Conservation (phyloP, 2,329 filamentous ascomycete species). For the Xylariomycetidae sp. region DNA sequence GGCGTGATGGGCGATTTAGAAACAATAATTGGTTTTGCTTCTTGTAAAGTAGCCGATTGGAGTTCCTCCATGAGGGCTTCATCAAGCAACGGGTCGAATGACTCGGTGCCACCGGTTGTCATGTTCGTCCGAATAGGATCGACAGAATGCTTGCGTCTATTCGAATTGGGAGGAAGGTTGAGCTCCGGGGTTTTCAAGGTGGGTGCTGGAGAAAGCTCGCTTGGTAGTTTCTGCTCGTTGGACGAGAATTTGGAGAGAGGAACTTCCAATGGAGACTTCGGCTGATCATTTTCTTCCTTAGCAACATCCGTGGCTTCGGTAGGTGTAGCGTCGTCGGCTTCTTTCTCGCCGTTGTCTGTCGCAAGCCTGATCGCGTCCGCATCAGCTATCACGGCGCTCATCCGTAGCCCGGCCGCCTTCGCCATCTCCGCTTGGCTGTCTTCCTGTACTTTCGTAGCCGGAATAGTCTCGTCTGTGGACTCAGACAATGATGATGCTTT, state of each 20-base stretch:
- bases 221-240: slow-evolving; percentile 19
- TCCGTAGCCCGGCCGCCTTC: slow-evolving; percentile 7
- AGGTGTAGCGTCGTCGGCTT: slow-evolving; percentile 2
- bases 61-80: slow-evolving; percentile 82
- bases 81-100: slow-evolving; percentile 47
- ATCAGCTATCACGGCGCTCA: slow-evolving; percentile 4
- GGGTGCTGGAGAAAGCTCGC: too few species aligned
- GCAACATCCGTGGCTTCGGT: slow-evolving; percentile 2
- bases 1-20: slow-evolving; percentile 78
- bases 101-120: slow-evolving; percentile 29
- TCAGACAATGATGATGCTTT: slow-evolving; percentile 60
- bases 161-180: slow-evolving; percentile 20
- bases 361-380: slow-evolving; percentile 1
- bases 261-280: slow-evolving; percentile 18
- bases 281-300: slow-evolving; percentile 11
- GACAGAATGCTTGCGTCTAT: slow-evolving; percentile 31
- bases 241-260: slow-evolving; percentile 23
- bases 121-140: slow-evolving; percentile 53
- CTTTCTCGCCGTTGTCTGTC: neutral
- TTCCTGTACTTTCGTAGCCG: slow-evolving; percentile 21
- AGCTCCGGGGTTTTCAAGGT: slow-evolving; percentile 8
- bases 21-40: slow-evolving; percentile 74
- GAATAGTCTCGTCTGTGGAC: slow-evolving; percentile 54
- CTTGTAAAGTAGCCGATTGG: slow-evolving; percentile 71
- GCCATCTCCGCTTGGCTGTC: slow-evolving; percentile 2